phyloP scores from a whole-genome alignment of 441 rosid species.

The Aleurites moluccanus region DNA sequence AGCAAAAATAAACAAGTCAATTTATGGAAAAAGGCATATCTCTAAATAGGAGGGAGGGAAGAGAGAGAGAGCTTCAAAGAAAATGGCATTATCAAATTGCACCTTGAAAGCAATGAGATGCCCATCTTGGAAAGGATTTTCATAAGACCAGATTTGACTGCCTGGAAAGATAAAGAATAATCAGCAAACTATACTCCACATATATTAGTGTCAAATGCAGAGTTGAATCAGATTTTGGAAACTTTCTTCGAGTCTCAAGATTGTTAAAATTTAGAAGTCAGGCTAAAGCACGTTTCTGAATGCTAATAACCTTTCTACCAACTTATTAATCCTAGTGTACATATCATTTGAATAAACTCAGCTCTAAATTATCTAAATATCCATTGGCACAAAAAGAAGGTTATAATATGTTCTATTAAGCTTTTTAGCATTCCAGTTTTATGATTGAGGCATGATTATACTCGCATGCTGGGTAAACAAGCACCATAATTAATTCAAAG shows the following conservation, averaged over 20 bases:
- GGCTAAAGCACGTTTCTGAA: background rate
- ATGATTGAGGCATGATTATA: background rate
- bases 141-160: slow-evolving; percentile 89
- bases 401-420: background rate
- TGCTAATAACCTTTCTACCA: background rate
- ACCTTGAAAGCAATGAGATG: slow-evolving; percentile 98
- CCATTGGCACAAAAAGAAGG: slow-evolving; percentile 1
- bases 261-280: background rate
- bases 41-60: background rate
- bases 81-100: slow-evolving; percentile 17
- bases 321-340: background rate
- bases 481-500: background rate
- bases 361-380: background rate
- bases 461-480: background rate
- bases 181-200: slow-evolving; percentile 6
- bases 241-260: background rate
- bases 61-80: background rate
- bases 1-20: slow-evolving; percentile 34
- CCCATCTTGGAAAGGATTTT: slow-evolving; percentile 99
- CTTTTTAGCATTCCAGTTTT: background rate
- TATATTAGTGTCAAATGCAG: slow-evolving; percentile 1
- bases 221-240: background rate
- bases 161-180: slow-evolving; percentile 53
- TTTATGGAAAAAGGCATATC: background rate
- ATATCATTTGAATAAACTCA: background rate